phyloP scores from a whole-genome alignment of 345 rosid genomes.

The Mercurialis annua region DNA sequence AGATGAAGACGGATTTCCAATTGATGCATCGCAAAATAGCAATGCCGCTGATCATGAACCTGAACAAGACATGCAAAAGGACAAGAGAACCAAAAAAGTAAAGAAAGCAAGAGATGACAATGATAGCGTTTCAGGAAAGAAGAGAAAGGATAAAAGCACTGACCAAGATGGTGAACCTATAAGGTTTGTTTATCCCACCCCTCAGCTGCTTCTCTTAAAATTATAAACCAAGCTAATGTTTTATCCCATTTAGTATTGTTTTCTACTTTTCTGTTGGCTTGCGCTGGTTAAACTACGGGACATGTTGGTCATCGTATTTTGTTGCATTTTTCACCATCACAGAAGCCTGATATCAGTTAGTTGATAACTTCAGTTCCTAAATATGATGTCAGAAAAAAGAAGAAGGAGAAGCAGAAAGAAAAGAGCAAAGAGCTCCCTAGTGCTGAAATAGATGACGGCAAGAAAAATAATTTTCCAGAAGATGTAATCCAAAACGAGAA shows the following conservation, averaged over 20 bases:
- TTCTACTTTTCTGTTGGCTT: slow-evolving; percentile 1
- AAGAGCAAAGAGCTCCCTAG: slow-evolving; percentile 26
- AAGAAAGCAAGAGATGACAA: slow-evolving; percentile 30
- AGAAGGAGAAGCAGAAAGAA: slow-evolving; percentile 59
- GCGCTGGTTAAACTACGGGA: not conserved
- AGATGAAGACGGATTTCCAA: slow-evolving; percentile 95
- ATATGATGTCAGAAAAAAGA: slow-evolving; percentile 49
- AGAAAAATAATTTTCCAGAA: slow-evolving; percentile 15
- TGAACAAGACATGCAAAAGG: slow-evolving; percentile 25
- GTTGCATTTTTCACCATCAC: slow-evolving; percentile 1
- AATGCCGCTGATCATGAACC: slow-evolving; percentile 21
- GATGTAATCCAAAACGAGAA: slow-evolving; percentile 35
- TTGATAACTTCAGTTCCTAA: slow-evolving; percentile 11
- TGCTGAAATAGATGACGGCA: slow-evolving; percentile 21
- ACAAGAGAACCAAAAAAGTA: slow-evolving; percentile 16
- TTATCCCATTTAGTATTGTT: not conserved
- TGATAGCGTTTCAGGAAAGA: slow-evolving; percentile 40
- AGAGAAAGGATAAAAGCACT: slow-evolving; percentile 56
- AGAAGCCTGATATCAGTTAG: not conserved
- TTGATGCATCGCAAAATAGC: slow-evolving; percentile 35
- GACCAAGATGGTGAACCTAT: slow-evolving; percentile 54
- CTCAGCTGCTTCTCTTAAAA: not conserved
- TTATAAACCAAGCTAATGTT: not conserved
- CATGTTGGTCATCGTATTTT: slow-evolving; percentile 3
- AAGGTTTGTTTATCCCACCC: slow-evolving; percentile 38